Evolutionary conservation across 1,284 basidiomycete species (phyloP).

Genomic region (Prillingera fragicola): DNA sequence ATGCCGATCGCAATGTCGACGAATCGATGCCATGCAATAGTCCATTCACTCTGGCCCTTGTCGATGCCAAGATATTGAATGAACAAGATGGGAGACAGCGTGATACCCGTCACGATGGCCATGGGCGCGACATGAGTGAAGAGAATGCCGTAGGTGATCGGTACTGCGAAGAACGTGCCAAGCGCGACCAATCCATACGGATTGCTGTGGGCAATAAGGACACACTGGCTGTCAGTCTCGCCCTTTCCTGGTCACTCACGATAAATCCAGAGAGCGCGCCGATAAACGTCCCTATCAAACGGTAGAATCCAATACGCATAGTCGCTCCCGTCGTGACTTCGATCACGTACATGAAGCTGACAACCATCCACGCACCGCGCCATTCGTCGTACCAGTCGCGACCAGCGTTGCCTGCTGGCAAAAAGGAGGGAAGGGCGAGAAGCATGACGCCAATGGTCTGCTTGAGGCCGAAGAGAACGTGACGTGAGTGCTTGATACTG

Average conservation of each 20-base stretch:
- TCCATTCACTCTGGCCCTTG: conserved; percentile 25
- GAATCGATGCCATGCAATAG: conserved; percentile 41
- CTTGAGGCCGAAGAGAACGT: conserved; percentile 49
- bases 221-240: conserved; percentile 27
- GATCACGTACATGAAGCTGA: conserved; percentile 50
- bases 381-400: conserved; percentile 44
- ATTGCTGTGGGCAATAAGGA: conserved; percentile 44
- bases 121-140: conserved; percentile 39
- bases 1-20: conserved; percentile 45
- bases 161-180: conserved; percentile 41
- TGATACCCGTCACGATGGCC: conserved; percentile 49
- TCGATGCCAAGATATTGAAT: conserved; percentile 41
- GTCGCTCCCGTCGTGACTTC: conserved; percentile 52
- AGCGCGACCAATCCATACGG: conserved; percentile 48
- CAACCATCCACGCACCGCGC: conserved; percentile 48
- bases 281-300: conserved; percentile 49
- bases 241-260: conserved; percentile 22
- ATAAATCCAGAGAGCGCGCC: conserved; percentile 48
- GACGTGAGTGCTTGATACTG: conserved; percentile 44
- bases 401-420: conserved; percentile 33
- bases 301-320: conserved; percentile 47
- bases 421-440: conserved; percentile 47
- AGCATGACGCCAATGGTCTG: conserved; percentile 48
- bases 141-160: conserved; percentile 46
- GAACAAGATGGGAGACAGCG: conserved; percentile 48